Percentiles rank a stretch among this genome's conserved stretches.
Evolutionary conservation across 2,329 filamentous ascomycete genomes (phyloP).

Genomic region (Aureobasidium namibiae): DNA sequence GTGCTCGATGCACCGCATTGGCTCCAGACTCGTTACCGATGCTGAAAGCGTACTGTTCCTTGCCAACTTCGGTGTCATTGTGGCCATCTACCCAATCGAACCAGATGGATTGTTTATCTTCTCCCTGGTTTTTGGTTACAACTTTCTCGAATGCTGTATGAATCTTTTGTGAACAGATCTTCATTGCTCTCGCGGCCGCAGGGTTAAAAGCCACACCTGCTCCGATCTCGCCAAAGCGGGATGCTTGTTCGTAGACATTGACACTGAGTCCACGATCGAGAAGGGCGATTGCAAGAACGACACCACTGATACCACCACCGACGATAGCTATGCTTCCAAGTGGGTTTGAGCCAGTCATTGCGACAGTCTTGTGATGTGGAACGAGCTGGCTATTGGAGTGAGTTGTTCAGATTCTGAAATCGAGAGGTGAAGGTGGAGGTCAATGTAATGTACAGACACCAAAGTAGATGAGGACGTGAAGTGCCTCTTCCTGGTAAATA

Average conservation of each 20-base stretch:
- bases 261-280: conserved; percentile 34
- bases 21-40: conserved; percentile 22
- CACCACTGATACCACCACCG: conserved; percentile 52
- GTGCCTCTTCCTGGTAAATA: background rate
- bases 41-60: conserved; percentile 21
- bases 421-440: background rate
- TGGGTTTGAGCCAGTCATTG: conserved; percentile 20
- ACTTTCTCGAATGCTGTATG: conserved; percentile 35
- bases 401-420: background rate
- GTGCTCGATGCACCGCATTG: conserved; percentile 29
- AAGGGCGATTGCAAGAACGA: conserved; percentile 47
- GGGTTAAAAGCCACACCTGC: conserved; percentile 50
- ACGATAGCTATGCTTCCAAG: conserved; percentile 45
- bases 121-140: conserved; percentile 32
- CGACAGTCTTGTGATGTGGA: background rate
- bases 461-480: background rate
- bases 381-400: background rate
- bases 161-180: conserved; percentile 41
- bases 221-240: conserved; percentile 49
- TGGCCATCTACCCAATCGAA: conserved; percentile 35
- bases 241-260: conserved; percentile 49
- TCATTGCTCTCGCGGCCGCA: conserved; percentile 47
- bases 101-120: conserved; percentile 30
- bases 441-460: background rate
- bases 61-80: conserved; percentile 18